Evolutionary conservation across 805 yeast species (phyloP).

Genomic region (Priceomyces castillae): DNA sequence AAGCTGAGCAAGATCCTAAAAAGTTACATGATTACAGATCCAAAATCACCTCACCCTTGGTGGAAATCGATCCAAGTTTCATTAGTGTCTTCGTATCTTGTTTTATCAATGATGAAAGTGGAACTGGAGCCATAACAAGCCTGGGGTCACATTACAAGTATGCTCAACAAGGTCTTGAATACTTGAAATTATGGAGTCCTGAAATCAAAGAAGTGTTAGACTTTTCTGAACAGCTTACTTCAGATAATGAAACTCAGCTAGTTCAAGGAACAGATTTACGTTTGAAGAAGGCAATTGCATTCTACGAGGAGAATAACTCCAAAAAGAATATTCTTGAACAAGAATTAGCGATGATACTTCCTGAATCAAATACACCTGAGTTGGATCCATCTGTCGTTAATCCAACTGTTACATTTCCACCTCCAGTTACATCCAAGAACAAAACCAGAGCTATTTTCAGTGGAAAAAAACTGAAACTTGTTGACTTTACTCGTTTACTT

Average conservation of each 20-base stretch:
- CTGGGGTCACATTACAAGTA: conserved; percentile 31
- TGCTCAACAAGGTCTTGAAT: conserved; percentile 28
- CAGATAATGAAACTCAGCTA: conserved; percentile 8
- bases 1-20: conserved; percentile 17
- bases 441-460: conserved; percentile 24
- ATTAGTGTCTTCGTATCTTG: conserved; percentile 29
- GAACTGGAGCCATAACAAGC: conserved; percentile 22
- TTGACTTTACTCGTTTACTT: conserved; percentile 30
- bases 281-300: conserved; percentile 10
- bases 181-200: conserved; percentile 33
- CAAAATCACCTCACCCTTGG: conserved; percentile 14
- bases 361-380: conserved; percentile 10
- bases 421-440: conserved; percentile 22
- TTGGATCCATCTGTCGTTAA: conserved; percentile 14
- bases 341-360: conserved; percentile 11
- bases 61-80: conserved; percentile 34
- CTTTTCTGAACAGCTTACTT: conserved; percentile 8
- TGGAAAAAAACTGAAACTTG: conserved; percentile 25
- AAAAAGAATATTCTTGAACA: conserved; percentile 1
- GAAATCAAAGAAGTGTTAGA: conserved; percentile 23
- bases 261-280: conserved; percentile 15
- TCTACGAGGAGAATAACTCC: background rate
- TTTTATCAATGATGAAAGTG: conserved; percentile 23
- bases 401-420: conserved; percentile 32
- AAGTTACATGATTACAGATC: conserved; percentile 16